Base-by-base conservation (phyloP, 345 rosid genomes). In the Geranium brycei region DNA sequence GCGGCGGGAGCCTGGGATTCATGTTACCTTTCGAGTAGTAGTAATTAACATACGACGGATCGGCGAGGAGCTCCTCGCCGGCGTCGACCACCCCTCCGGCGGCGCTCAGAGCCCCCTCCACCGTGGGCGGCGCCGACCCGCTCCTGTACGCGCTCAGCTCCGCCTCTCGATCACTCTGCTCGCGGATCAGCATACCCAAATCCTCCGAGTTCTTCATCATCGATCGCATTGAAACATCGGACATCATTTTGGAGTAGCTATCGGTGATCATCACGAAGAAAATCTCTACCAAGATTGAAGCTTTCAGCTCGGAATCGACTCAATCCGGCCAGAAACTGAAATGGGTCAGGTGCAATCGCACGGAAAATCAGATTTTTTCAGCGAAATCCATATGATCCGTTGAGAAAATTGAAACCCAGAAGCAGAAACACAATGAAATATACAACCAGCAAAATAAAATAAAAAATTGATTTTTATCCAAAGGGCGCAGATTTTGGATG, bases 81-180 rank as follows among this genome's bases (percentile, higher is more conserved):
- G 72, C 80, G 64, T 71, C 81, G 62, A 84, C 77, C 63, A 88
- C 56, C 5, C 91, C 91, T 62, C 91, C 96, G 30, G 81, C 75
- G 5, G 98, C 85, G 70, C 59, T 78, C 62, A 83, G 66, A 31
- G 98, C 83, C n/a, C 98, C 98, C 65, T 91, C 96, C 16, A 91
- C 89, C 1, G 95, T 87, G 14, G 98, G 98, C 0, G 98, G 98
- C 13, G 98, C 96, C 15, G 98, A 91, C 69, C 96, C 98, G 73
- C 96, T 89, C 70, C 98, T 67, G 69, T 74, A 84, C 63, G 85
- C 71, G 65, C 74, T 81, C 66, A 82, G 85, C 60, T 87, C 96
- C 38, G 81, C 67, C 74, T 91, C 96, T 53, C 81, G 77, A 73
- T 87, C 92, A 78, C 73, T 47, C 53, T 47, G 53, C 53, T 83